phyloP scores from a whole-genome alignment of 2,329 filamentous ascomycete genomes.

The Exophiala sideris region DNA sequence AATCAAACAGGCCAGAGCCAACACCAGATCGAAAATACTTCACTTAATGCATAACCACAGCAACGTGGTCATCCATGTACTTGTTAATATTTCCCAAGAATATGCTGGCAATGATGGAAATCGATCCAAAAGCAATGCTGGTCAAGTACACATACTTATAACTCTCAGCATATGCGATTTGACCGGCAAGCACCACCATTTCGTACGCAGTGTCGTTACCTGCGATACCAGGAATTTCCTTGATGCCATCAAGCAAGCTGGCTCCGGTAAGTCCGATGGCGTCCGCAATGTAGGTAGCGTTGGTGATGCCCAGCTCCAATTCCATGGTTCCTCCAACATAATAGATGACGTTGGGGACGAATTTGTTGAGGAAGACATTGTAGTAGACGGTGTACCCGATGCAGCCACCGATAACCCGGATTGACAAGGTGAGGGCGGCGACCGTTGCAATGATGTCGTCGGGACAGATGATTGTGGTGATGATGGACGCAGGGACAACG shows the following conservation, averaged over 20 bases:
- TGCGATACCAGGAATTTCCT: constrained; percentile 48
- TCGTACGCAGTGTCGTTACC: constrained; percentile 47
- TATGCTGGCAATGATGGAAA: constrained; percentile 56
- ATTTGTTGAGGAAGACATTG: constrained; percentile 48
- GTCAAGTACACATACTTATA: constrained; percentile 62
- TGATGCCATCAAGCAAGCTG: constrained; percentile 54
- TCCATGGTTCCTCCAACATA: constrained; percentile 53
- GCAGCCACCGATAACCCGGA: constrained; percentile 65
- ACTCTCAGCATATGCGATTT: constrained; percentile 55
- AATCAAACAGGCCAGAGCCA: background rate
- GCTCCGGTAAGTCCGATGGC: constrained; percentile 54
- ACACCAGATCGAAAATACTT: background rate
- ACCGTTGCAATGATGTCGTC: constrained; percentile 68
- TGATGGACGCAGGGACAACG: constrained; percentile 64
- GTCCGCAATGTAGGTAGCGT: constrained; percentile 44
- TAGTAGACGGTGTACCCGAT: constrained; percentile 63
- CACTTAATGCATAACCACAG: constrained; percentile 45
- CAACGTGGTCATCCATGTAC: constrained; percentile 59
- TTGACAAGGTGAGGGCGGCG: constrained; percentile 64
- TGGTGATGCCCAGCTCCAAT: constrained; percentile 49
- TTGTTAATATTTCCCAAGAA: constrained; percentile 58
- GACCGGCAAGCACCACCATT: constrained; percentile 54
- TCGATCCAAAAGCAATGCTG: constrained; percentile 59
- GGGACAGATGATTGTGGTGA: constrained; percentile 66
- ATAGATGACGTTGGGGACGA: constrained; percentile 43